Evolutionary conservation across 768 basidiomycete genomes (phyloP), one percentile per base, ranked within the genome.

Genomic region (Agaricus sinodeliciosus): DNA sequence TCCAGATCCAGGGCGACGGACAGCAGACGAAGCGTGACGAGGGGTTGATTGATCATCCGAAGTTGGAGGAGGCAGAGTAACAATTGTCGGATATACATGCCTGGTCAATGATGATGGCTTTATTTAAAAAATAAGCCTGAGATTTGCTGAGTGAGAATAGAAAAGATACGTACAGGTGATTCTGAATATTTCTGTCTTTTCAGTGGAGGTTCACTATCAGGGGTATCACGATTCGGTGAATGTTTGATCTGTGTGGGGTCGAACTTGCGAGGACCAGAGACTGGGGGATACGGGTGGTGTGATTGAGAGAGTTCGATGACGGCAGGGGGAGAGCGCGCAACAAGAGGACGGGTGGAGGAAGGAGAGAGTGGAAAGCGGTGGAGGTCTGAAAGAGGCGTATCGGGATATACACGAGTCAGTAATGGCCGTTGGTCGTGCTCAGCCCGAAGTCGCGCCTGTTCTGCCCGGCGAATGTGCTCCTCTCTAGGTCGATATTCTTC

Each of bases 141-240:
- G 43, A 16, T 39, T 16, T 1, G 25, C n/a, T 27, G 12, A 22
- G 15, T 22, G n/a, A 19, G 22, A 25, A 12, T 26, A 31, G 9
- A 27, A 19, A 3, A 31, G 11, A 34, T 16, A 46, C 51, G 9
- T 44, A 53, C 51, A 42, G 70, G 67, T 31, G 73, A 71, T 42
- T 70, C 67, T 8, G 76, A 76, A 58, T 72, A 73, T 44, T 75
- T 69, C 22, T 69, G 69, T 56, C 71, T 75, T 63, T 76, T 76
- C 58, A 58, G 59, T n/a, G 69, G 68, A 22, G 63, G 67, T 9
- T 57, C 56, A 51, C 64, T 60, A 26, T 58, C 61, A 9, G 60
- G 51, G 44, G 57, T 55, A 35, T 59, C 58, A 48, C 49, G 55
- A 35, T 43, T 44, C 22, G 58, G 46, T n/a, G 57, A 52, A 25